Evolutionary conservation across 2,329 filamentous ascomycete species (phyloP).

Genomic region (Botrytis medusae): DNA sequence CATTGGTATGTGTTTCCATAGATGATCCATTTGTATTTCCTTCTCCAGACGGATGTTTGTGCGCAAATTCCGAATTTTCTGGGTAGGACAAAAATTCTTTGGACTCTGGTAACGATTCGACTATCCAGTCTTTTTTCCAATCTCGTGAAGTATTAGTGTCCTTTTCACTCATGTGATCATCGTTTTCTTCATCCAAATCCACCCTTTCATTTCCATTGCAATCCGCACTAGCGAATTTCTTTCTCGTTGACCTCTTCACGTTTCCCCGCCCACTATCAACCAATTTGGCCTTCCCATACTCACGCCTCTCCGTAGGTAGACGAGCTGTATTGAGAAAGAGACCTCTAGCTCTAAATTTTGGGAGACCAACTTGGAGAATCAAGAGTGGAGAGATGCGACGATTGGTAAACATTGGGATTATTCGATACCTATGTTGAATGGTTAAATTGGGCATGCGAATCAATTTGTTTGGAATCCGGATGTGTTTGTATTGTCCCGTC

Average conservation of each 20-base stretch:
- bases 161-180: neutral
- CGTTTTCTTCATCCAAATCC: neutral
- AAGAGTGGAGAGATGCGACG: neutral
- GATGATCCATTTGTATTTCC: neutral
- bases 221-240: neutral
- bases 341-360: neutral
- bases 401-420: conserved; percentile 2
- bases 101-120: neutral
- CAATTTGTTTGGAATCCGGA: neutral
- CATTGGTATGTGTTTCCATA: neutral
- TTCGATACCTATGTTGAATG: neutral
- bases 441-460: neutral
- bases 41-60: neutral
- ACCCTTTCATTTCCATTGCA: neutral
- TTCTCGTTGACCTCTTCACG: neutral
- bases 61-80: neutral
- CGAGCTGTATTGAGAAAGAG: neutral
- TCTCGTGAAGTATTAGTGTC: neutral
- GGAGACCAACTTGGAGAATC: neutral
- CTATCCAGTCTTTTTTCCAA: neutral
- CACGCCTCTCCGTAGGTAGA: neutral
- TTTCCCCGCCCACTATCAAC: neutral
- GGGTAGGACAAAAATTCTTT: neutral
- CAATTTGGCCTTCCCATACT: neutral
- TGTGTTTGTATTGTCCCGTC: neutral